These are phyloP conservation scores for barley (Hordeum vulgare) DNA, from an alignment of 176 grass and related monocot species.

Conservation along the genomic window DNA sequence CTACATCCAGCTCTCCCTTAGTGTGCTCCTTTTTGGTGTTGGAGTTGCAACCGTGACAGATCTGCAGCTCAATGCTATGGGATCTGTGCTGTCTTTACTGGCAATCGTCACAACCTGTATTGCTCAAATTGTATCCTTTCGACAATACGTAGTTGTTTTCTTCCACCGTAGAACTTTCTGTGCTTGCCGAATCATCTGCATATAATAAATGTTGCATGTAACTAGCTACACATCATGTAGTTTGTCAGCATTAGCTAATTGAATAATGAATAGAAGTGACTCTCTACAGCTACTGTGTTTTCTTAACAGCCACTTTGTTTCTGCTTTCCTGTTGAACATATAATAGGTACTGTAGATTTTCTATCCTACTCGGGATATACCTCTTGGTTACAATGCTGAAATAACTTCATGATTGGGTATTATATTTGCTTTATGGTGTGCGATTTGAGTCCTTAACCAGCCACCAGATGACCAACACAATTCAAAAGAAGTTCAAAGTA, in stretches of 20 bases:
- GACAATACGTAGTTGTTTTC: neutral
- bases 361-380: neutral
- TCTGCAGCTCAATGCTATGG: slow-evolving; percentile 89
- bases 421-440: slow-evolving; percentile 4
- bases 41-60: slow-evolving; percentile 98
- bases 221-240: neutral
- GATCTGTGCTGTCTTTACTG: slow-evolving; percentile 81
- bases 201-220: neutral
- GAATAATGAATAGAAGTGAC: neutral
- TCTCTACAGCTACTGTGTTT: neutral
- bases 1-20: slow-evolving; percentile 81
- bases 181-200: slow-evolving; percentile 7
- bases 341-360: neutral
- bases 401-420: neutral
- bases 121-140: slow-evolving; percentile 99
- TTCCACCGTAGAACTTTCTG: neutral
- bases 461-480: slow-evolving; percentile 98
- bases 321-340: neutral
- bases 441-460: slow-evolving; percentile 56
- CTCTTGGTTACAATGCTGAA: neutral
- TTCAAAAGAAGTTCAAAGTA: slow-evolving; percentile 99
- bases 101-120: slow-evolving; percentile 93
- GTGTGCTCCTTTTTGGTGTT: slow-evolving; percentile 86
- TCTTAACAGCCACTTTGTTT: neutral
- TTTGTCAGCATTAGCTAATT: neutral